Conservation (phyloP, 495 filamentous ascomycete genomes). For the Lasiosphaeria hispida region DNA sequence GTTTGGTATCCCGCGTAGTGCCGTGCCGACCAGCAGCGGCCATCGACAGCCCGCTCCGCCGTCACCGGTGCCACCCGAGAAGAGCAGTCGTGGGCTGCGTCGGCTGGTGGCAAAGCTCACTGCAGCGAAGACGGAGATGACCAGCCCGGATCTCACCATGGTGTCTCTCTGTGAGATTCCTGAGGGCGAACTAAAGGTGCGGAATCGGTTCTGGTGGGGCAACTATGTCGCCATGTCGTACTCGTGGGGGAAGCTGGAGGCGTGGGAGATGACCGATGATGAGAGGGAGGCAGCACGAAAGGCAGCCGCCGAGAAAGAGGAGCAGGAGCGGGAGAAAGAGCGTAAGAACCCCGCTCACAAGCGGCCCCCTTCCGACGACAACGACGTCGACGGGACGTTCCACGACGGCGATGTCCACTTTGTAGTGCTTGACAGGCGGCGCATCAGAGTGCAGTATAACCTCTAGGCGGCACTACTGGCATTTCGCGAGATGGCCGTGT, state of each 20-base stretch:
- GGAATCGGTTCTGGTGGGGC: background rate
- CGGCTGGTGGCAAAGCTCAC: background rate
- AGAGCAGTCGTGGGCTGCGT: background rate
- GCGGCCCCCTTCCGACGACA: background rate
- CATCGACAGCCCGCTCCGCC: no score
- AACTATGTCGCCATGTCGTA: constrained; percentile 2
- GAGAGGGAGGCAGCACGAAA: background rate
- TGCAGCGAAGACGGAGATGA: no score
- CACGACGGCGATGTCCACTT: background rate
- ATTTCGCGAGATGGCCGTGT: background rate
- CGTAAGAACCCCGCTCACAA: background rate
- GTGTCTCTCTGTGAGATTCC: background rate
- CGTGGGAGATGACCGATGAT: background rate
- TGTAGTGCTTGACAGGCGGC: background rate
- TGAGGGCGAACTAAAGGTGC: background rate
- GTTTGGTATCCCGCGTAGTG: background rate
- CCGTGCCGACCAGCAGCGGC: background rate
- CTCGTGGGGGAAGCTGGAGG: background rate
- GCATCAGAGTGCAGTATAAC: background rate
- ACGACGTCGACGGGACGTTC: background rate
- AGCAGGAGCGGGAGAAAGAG: background rate
- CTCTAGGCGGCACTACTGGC: background rate
- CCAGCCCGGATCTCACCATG: background rate
- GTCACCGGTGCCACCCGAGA: no score
- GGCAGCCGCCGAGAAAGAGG: background rate